Base-by-base conservation (phyloP, 1,139 yeast genomes). In the Scheffersomyces insectosa region DNA sequence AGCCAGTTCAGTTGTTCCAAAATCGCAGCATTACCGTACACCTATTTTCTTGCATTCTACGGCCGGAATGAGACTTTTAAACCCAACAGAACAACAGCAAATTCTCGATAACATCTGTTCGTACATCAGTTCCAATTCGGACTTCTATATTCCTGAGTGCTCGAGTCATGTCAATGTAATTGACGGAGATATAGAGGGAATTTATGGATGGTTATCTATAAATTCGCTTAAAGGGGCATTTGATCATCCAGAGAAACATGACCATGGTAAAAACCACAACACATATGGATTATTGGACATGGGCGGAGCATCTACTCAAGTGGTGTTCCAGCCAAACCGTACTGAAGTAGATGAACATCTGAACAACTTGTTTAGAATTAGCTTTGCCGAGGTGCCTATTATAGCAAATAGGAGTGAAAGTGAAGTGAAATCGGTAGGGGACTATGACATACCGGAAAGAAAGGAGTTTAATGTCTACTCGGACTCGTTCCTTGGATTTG, bases 281-380 rank as follows among this genome's bases (percentile, higher is more conserved):
- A 82, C 95, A 0, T 85, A 80, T 54, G 96, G 96, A 2, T 71
- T 88, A 31, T 62, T 88, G 47, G 95, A 88, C 51, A 84, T 88
- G 90, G 96, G 96, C 3, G 96, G 96, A 0, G 95, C 95, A 0
- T 85, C 93, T 1, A 84, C 95, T 0, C 96, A 88, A 58, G 80
- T 88, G 31, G 88, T 89, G 1, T 88, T 86, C 59, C 86, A 81
- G 51, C 95, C 95, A 0, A 79, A 80, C 53, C 46, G 65, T 14
- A 70, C 84, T 0, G 88, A 83, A 49, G 66, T 71, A 11, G 66
- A 62, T 5, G 80, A 79, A 43, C 85, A 83, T 52, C 60, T 69
- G 41, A 80, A 82, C 43, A 79, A 78, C 40, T 62, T 87, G 43
- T 80, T 77, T 55, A 67, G 68, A 32, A 62, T 88, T 2, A 69